These are phyloP conservation scores for Fragaria ananassa DNA, from an alignment of 306 rosid species.

Conservation along the genomic window DNA sequence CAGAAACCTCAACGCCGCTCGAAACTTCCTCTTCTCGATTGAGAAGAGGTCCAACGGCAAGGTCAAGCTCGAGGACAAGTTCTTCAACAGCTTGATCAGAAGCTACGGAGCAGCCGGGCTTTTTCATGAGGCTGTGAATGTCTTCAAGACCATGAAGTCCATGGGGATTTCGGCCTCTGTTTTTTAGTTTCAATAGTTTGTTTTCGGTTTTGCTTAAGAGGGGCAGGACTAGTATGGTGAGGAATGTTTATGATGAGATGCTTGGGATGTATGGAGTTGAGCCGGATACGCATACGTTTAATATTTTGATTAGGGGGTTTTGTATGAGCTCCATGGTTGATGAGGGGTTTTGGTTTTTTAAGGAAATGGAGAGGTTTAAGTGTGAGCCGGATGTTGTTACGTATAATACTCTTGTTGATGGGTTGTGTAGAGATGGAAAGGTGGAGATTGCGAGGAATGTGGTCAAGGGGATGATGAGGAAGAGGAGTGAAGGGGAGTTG, in stretches of 20 bases:
- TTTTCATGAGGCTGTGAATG: slow-evolving; percentile 67
- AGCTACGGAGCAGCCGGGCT: slow-evolving; percentile 66
- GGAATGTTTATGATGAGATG: slow-evolving; percentile 66
- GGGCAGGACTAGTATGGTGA: slow-evolving; percentile 71
- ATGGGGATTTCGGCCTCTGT: slow-evolving; percentile 61
- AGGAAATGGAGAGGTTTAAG: slow-evolving; percentile 48
- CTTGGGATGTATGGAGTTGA: slow-evolving; percentile 62
- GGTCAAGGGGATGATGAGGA: slow-evolving; percentile 60
- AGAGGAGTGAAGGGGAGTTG: slow-evolving; percentile 34
- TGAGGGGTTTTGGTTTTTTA: slow-evolving; percentile 59
- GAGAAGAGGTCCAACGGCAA: slow-evolving; percentile 54
- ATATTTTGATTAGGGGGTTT: slow-evolving; percentile 79
- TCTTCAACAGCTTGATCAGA: slow-evolving; percentile 73
- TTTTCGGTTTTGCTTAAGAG: slow-evolving; percentile 59
- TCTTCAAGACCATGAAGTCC: slow-evolving; percentile 58
- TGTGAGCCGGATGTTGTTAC: slow-evolving; percentile 72
- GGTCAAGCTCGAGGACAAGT: slow-evolving; percentile 61
- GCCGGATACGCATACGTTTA: slow-evolving; percentile 58
- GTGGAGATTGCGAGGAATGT: slow-evolving; percentile 55
- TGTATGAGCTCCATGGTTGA: slow-evolving; percentile 72
- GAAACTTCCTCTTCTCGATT: slow-evolving; percentile 70
- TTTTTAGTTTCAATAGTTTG: slow-evolving; percentile 51
- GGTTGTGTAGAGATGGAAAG: slow-evolving; percentile 77
- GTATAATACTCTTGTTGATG: slow-evolving; percentile 77
- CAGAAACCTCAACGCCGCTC: slow-evolving; percentile 60